Evolutionary conservation across 768 basidiomycete genomes (phyloP).

Genomic region (Suillus hirtellus): DNA sequence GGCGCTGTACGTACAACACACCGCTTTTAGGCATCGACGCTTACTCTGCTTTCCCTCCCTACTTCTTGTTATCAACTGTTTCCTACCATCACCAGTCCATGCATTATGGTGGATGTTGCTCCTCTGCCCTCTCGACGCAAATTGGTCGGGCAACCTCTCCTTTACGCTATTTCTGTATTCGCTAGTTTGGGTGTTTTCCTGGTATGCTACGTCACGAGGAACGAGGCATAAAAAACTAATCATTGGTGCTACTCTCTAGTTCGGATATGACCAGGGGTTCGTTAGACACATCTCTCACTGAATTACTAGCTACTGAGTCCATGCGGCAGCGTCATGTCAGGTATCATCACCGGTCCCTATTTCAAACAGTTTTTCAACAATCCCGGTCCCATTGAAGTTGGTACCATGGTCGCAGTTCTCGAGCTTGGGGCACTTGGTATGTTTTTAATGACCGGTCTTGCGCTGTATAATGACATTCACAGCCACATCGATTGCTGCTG

Average conservation of each 20-base stretch:
- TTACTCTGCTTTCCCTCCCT: constrained; percentile 11
- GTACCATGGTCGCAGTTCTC: constrained; percentile 95
- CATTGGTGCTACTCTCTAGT: constrained; percentile 40
- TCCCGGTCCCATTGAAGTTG: constrained; percentile 71
- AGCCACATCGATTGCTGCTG: constrained; percentile 91
- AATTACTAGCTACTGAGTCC: constrained; percentile 5
- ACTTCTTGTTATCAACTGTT: constrained; percentile 15
- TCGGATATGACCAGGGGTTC: constrained; percentile 88
- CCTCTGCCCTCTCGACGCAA: constrained; percentile 38
- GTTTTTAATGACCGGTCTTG: constrained; percentile 24
- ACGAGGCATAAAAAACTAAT: constrained; percentile 1
- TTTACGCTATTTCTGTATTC: constrained; percentile 79
- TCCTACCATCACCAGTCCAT: constrained; percentile 25
- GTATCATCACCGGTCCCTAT: constrained; percentile 86
- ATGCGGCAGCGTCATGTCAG: constrained; percentile 74
- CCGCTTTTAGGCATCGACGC: constrained; percentile 10
- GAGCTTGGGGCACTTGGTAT: constrained; percentile 89
- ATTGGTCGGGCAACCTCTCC: constrained; percentile 76
- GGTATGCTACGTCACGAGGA: constrained; percentile 44
- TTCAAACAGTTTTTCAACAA: constrained; percentile 82
- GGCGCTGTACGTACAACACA: constrained; percentile 21
- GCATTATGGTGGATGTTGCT: constrained; percentile 52
- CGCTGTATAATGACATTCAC: constrained; percentile 11
- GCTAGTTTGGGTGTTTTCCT: constrained; percentile 85
- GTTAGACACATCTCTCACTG: constrained; percentile 13